phyloP scores from a whole-genome alignment of 2,329 filamentous ascomycete genomes.

The Xylaria multiplex region DNA sequence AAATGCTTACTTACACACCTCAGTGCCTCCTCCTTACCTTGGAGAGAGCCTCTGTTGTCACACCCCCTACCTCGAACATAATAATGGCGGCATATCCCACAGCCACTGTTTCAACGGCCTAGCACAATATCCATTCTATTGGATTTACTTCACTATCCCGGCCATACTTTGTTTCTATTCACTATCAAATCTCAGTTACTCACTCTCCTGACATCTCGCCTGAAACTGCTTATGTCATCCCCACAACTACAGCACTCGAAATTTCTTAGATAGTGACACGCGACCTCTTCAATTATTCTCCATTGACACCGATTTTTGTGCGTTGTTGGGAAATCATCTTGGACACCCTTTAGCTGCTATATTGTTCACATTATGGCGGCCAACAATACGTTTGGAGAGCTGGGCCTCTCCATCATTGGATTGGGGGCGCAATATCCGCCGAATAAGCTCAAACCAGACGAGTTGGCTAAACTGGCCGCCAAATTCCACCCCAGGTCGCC shows the following conservation, averaged over 20 bases:
- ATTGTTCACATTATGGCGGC: slow-evolving; percentile 52
- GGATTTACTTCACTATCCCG: slow-evolving; percentile 7
- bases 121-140: neutral
- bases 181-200: slow-evolving; percentile 1
- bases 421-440: slow-evolving; percentile 70
- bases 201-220: slow-evolving; percentile 18
- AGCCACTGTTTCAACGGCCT: slow-evolving; percentile 15
- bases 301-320: neutral
- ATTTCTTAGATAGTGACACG: slow-evolving; percentile 5
- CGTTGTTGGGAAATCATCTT: neutral
- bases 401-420: slow-evolving; percentile 70
- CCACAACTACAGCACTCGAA: slow-evolving; percentile 3
- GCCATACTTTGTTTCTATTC: slow-evolving; percentile 11
- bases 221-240: slow-evolving; percentile 30
- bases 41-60: neutral
- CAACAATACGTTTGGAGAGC: slow-evolving; percentile 57
- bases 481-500: slow-evolving; percentile 69
- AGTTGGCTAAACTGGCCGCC: slow-evolving; percentile 62
- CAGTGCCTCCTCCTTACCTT: no score
- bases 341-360: neutral
- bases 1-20: no score
- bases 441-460: slow-evolving; percentile 59
- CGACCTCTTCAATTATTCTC: slow-evolving; percentile 8
- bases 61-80: neutral
- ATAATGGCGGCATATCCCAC: slow-evolving; percentile 5